Conservation (phyloP, 2,329 filamentous ascomycete species). For the Scedosporium aurantiacum region DNA sequence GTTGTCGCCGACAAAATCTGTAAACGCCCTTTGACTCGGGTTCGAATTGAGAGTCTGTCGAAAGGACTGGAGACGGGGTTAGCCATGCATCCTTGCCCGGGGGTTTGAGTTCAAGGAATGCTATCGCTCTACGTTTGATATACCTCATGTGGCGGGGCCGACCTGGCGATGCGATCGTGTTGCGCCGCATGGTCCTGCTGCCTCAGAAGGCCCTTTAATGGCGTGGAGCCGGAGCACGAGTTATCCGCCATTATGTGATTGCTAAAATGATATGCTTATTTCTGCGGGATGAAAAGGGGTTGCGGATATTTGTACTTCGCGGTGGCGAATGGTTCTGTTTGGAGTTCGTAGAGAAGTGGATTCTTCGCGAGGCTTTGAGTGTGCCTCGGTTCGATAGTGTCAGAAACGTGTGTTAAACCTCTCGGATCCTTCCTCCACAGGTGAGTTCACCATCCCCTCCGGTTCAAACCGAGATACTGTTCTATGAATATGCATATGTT, state of each 20-base stretch:
- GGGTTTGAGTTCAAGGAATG: too few relatives aligned
- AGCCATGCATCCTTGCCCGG: not conserved
- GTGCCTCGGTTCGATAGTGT: too few relatives aligned
- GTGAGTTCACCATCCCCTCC: too few relatives aligned
- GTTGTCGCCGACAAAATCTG: not conserved
- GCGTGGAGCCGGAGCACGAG: slow-evolving; percentile 29
- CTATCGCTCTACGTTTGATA: not conserved
- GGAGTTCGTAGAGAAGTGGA: too few relatives aligned
- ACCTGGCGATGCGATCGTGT: not conserved
- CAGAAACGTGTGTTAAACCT: too few relatives aligned
- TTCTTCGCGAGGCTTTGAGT: too few relatives aligned
- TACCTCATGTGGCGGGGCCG: not conserved
- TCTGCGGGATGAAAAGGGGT: too few relatives aligned
- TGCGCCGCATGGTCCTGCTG: slow-evolving; percentile 24
- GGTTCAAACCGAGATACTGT: too few relatives aligned
- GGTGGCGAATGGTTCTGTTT: not conserved
- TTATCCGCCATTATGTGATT: slow-evolving; percentile 24
- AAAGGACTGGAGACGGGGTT: not conserved
- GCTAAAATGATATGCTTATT: not conserved
- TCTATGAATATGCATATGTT: too few relatives aligned
- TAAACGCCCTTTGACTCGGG: not conserved
- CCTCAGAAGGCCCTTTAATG: slow-evolving; percentile 31
- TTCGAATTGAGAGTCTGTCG: not conserved
- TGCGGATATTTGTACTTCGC: too few relatives aligned
- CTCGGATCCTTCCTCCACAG: too few relatives aligned